A percentile compares a stretch with the other conserved stretches of the same genome.
Evolutionary conservation across 305 asterid genomes (phyloP).

Genomic region (Solanum hybrid): DNA sequence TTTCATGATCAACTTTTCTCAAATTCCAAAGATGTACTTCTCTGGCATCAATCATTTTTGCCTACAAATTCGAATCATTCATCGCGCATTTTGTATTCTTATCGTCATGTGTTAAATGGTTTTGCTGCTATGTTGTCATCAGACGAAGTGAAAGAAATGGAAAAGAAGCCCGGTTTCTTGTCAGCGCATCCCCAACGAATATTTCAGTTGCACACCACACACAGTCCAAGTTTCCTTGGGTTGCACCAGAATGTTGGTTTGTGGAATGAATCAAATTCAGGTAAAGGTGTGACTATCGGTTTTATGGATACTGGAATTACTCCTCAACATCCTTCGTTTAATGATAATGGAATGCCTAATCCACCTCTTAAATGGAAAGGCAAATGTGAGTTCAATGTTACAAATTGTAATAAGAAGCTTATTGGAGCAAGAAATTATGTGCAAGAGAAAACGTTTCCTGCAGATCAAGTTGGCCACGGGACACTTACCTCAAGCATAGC

Average conservation of each 20-base stretch:
- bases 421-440: slow-evolving; percentile 71
- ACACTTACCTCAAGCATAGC: slow-evolving; percentile 81
- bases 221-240: slow-evolving; percentile 11
- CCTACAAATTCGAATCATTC: not conserved
- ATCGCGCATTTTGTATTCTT: slow-evolving; percentile 14
- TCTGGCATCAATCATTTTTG: not conserved
- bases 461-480: slow-evolving; percentile 68
- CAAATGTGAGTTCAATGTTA: slow-evolving; percentile 4
- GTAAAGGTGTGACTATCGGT: slow-evolving; percentile 12
- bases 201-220: slow-evolving; percentile 35
- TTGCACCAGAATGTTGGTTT: slow-evolving; percentile 1
- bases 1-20: not conserved
- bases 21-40: not conserved
- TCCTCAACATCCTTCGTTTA: slow-evolving; percentile 1
- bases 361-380: slow-evolving; percentile 16
- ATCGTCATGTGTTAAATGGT: slow-evolving; percentile 30
- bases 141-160: slow-evolving; percentile 28
- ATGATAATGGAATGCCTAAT: slow-evolving; percentile 6
- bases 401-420: slow-evolving; percentile 34
- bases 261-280: slow-evolving; percentile 9
- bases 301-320: slow-evolving; percentile 5
- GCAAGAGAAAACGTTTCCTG: slow-evolving; percentile 42
- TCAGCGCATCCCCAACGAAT: slow-evolving; percentile 23
- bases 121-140: slow-evolving; percentile 38
- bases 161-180: slow-evolving; percentile 26